Evolutionary conservation across 1,284 basidiomycete genomes (phyloP).

Genomic region (Phellinidium pouzarii): DNA sequence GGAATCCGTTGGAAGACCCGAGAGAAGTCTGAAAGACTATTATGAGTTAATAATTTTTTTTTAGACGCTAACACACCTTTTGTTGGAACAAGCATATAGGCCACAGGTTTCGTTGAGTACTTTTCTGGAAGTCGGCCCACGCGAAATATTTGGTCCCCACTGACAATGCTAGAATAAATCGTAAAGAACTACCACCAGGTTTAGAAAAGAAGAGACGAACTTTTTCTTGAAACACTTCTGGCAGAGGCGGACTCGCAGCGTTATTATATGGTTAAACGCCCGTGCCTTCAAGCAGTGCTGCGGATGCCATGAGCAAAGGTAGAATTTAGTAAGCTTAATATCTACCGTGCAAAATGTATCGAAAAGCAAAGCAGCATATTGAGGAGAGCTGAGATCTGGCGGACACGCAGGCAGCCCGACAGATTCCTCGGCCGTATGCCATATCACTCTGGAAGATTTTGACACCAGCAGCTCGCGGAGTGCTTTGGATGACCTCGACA

Average conservation of each 20-base stretch:
- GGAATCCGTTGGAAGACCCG: no score
- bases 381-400: slow-evolving; percentile 13
- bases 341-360: slow-evolving; percentile 13
- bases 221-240: neutral
- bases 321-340: neutral
- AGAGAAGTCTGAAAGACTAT: no score
- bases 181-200: neutral
- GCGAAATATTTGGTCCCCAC: no score
- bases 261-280: no score
- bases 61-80: no score
- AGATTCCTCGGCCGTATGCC: neutral
- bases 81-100: no score
- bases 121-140: no score
- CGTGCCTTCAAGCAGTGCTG: neutral
- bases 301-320: neutral
- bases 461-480: slow-evolving; percentile 12
- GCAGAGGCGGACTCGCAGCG: neutral
- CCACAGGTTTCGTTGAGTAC: no score
- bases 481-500: slow-evolving; percentile 5
- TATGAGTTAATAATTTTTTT: no score
- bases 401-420: slow-evolving; percentile 14
- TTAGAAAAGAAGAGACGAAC: neutral
- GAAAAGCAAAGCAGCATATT: slow-evolving; percentile 12
- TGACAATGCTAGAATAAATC: neutral
- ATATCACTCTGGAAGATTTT: slow-evolving; percentile 9